Evolutionary conservation across 257 asterid species (phyloP).

Genomic region (Solanum habrochaites): DNA sequence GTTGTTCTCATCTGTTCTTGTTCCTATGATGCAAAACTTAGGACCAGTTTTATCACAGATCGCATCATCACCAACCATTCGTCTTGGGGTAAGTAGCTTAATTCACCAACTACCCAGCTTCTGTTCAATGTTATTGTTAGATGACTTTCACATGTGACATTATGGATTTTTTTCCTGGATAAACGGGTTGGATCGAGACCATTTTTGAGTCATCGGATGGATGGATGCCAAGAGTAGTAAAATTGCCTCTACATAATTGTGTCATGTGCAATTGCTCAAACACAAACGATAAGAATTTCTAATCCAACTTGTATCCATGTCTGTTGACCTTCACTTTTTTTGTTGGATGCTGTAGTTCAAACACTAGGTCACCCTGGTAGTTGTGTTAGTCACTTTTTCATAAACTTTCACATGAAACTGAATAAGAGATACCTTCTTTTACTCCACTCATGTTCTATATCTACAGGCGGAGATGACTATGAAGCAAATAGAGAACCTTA

Average conservation of each 20-base stretch:
- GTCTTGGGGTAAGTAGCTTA: constrained; percentile 65
- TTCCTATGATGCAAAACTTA: constrained; percentile 76
- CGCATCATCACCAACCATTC: constrained; percentile 78
- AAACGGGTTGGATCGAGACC: not conserved
- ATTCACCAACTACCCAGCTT: not conserved
- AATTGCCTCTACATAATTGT: not conserved
- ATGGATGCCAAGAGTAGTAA: not conserved
- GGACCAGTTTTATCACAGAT: constrained; percentile 78
- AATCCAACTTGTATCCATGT: not conserved
- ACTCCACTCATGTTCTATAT: not conserved
- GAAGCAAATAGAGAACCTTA: constrained; percentile 77
- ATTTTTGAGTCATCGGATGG: not conserved
- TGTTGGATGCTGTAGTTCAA: not conserved
- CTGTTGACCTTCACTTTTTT: not conserved
- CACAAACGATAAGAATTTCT: not conserved
- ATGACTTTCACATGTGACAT: not conserved
- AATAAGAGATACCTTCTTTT: not conserved
- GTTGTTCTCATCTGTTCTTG: constrained; percentile 72
- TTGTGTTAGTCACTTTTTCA: not conserved
- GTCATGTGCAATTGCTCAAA: not conserved
- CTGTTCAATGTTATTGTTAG: not conserved
- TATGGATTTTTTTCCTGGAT: not conserved
- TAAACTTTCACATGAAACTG: not conserved
- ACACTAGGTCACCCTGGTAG: not conserved
- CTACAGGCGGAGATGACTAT: constrained; percentile 89